A percentile compares a stretch with the other conserved stretches of the same genome.
phyloP scores from a whole-genome alignment of 768 basidiomycete species.

The Austroboletus eburneus region DNA sequence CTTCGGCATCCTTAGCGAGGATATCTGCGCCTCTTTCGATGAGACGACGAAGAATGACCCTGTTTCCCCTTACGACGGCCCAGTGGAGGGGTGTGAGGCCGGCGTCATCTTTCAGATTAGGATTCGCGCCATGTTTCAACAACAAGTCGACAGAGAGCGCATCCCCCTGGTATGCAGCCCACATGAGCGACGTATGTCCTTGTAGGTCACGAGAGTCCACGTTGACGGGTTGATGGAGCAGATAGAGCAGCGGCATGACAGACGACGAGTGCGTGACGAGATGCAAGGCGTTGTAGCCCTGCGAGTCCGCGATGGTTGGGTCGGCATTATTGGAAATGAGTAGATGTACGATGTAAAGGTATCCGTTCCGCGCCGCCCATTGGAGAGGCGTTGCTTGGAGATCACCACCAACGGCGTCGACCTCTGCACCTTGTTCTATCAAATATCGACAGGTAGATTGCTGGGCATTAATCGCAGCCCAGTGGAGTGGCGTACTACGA shows the following conservation, averaged over 20 bases:
- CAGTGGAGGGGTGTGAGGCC: constrained; percentile 92
- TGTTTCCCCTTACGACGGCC: constrained; percentile 96
- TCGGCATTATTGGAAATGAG: constrained; percentile 88
- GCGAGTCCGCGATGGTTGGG: constrained; percentile 85
- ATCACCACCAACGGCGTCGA: constrained; percentile 93
- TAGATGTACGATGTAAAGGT: constrained; percentile 92
- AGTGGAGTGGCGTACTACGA: constrained; percentile 78
- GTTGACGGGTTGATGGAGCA: constrained; percentile 89
- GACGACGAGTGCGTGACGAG: constrained; percentile 92
- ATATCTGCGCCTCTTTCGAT: constrained; percentile 85
- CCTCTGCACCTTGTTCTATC: constrained; percentile 89
- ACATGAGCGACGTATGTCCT: constrained; percentile 95
- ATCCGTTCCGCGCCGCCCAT: constrained; percentile 97
- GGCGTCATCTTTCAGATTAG: constrained; percentile 69
- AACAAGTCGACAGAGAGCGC: constrained; percentile 91
- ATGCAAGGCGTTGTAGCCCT: constrained; percentile 95
- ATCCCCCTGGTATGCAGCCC: constrained; percentile 99
- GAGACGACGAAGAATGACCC: constrained; percentile 77
- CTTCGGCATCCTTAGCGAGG: constrained; percentile 72
- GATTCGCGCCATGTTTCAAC: constrained; percentile 81
- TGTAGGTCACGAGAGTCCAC: constrained; percentile 88
- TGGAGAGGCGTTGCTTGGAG: constrained; percentile 93
- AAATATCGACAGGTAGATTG: constrained; percentile 83
- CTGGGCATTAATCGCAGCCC: constrained; percentile 98
- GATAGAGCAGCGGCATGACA: constrained; percentile 90